These are phyloP conservation scores for Erodium texanum DNA, from an alignment of 441 rosid genomes.

Conservation along the genomic window DNA sequence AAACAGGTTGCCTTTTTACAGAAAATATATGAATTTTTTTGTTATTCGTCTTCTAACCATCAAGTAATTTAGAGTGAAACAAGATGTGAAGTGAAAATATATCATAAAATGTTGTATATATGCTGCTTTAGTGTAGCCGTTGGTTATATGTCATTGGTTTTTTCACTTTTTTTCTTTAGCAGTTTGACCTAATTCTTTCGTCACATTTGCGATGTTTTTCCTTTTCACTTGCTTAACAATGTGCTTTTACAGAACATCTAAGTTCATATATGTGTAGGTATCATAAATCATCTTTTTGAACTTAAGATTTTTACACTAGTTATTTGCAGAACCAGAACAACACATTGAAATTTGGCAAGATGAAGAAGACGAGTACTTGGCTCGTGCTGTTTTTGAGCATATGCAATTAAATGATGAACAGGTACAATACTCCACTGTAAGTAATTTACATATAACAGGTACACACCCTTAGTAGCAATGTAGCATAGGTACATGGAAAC, in stretches of 20 bases:
- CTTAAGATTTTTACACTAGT: slow-evolving; percentile 22
- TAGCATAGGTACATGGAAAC: background rate
- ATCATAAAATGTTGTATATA: background rate
- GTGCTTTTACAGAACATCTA: background rate
- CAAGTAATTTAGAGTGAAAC: background rate
- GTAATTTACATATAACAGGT: background rate
- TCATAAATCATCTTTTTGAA: slow-evolving; percentile 22
- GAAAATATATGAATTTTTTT: background rate
- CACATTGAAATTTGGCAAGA: slow-evolving; percentile 58
- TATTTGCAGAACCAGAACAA: slow-evolving; percentile 37
- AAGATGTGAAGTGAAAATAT: background rate
- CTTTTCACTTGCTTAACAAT: background rate
- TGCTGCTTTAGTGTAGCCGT: background rate
- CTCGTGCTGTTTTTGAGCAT: slow-evolving; percentile 56
- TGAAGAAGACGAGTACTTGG: slow-evolving; percentile 80
- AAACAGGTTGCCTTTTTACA: slow-evolving; percentile 10
- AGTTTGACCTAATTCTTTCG: background rate
- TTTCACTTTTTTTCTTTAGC: background rate
- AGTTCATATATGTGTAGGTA: background rate
- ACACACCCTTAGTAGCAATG: background rate
- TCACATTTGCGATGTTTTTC: background rate
- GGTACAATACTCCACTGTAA: slow-evolving; percentile 26
- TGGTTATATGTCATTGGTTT: background rate
- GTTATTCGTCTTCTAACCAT: background rate
- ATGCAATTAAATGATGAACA: slow-evolving; percentile 59